phyloP scores from a whole-genome alignment of 1,284 basidiomycete species.

The Trichosporon faecale region DNA sequence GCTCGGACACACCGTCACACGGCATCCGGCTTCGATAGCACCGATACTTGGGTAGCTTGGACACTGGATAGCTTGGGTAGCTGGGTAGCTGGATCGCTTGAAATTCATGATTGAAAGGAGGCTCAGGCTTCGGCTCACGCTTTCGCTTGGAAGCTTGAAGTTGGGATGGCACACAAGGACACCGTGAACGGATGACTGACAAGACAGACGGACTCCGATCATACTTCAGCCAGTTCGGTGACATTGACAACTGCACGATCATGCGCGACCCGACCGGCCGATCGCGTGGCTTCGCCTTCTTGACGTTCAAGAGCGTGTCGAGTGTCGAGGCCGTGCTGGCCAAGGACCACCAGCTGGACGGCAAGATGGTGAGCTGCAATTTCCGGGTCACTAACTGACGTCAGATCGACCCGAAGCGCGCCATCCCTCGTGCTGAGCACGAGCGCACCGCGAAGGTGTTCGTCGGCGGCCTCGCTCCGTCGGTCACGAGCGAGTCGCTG shows the following conservation, averaged over 20 bases:
- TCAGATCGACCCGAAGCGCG: constrained; percentile 99
- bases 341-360: constrained; percentile 82
- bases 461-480: constrained; percentile 87
- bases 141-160: background rate
- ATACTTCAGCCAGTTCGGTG: constrained; percentile 86
- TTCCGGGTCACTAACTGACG: constrained; percentile 13
- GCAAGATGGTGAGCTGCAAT: constrained; percentile 67
- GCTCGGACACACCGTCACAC: background rate
- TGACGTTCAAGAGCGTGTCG: constrained; percentile 82
- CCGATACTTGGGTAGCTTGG: constrained; percentile 3
- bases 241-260: constrained; percentile 87
- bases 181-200: background rate
- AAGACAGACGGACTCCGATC: constrained; percentile 68
- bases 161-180: background rate
- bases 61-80: constrained; percentile 6
- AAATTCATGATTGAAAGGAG: background rate
- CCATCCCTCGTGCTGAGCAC: constrained; percentile 92
- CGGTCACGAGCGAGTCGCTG: constrained; percentile 90
- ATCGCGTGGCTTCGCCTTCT: constrained; percentile 88
- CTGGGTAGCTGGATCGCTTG: constrained; percentile 3
- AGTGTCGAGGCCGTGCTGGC: constrained; percentile 87
- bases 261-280: constrained; percentile 89
- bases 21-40: constrained; percentile 1
- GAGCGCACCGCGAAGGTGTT: constrained; percentile 89
- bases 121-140: background rate